phyloP scores from a whole-genome alignment of 2,329 filamentous ascomycete genomes.

The Clonostachys rosea region DNA sequence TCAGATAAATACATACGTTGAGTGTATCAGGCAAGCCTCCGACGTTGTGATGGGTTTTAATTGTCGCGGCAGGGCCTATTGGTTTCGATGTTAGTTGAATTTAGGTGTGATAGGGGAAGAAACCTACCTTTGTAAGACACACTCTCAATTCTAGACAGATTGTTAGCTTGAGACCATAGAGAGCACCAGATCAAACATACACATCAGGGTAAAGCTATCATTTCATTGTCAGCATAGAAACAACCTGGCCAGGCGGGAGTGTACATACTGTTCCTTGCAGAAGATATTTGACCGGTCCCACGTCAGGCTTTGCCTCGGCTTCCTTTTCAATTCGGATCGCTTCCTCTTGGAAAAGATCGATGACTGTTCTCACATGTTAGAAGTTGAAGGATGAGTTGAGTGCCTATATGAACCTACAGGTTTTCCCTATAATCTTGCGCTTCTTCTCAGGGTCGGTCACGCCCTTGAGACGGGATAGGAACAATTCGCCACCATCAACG shows the following conservation, averaged over 20 bases:
- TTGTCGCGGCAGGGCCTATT: no score
- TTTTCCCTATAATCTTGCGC: constrained; percentile 83
- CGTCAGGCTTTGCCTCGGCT: constrained; percentile 59
- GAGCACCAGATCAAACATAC: constrained; percentile 1
- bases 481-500: constrained; percentile 72
- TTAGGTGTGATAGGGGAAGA: not conserved
- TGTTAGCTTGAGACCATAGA: not conserved
- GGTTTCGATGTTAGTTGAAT: not conserved
- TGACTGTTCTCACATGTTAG: constrained; percentile 14
- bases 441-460: constrained; percentile 80
- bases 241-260: no score
- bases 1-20: no score
- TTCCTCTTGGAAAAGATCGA: constrained; percentile 72
- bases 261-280: constrained; percentile 65
- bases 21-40: constrained; percentile 54
- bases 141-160: constrained; percentile 36
- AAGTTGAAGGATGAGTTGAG: not conserved
- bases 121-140: constrained; percentile 38
- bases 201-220: constrained; percentile 37
- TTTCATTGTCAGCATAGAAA: no score
- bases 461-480: constrained; percentile 72
- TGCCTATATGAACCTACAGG: constrained; percentile 22
- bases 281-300: constrained; percentile 80
- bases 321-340: constrained; percentile 65
- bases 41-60: constrained; percentile 50